phyloP scores from a whole-genome alignment of 1,284 basidiomycete species.

The Wallemia ichthyophaga region DNA sequence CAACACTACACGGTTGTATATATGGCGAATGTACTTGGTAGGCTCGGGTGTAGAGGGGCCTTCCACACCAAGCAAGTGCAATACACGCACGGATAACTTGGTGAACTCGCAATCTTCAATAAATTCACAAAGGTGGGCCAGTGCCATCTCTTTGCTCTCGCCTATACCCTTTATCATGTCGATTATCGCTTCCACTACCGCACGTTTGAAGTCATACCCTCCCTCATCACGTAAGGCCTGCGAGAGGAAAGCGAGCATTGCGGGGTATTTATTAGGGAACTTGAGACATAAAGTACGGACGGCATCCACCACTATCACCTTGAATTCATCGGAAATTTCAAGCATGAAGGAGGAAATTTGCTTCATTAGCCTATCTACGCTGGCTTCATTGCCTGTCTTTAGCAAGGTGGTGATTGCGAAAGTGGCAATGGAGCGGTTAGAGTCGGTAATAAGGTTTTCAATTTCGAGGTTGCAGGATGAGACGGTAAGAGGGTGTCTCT shows the following conservation, averaged over 20 bases:
- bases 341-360: conserved; percentile 98
- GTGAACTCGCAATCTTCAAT: conserved; percentile 99
- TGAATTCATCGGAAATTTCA: conserved; percentile 99
- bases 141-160: conserved; percentile 76
- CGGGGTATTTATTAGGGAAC: conserved; percentile 83
- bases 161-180: conserved; percentile 97
- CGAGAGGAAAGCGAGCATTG: conserved; percentile 81
- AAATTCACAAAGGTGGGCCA: conserved; percentile 97
- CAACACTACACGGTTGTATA: conserved; percentile 95
- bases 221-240: conserved; percentile 87
- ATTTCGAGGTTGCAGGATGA: conserved; percentile 88
- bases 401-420: conserved; percentile 95
- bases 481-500: conserved; percentile 54
- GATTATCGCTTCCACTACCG: conserved; percentile 96
- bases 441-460: conserved; percentile 86
- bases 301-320: conserved; percentile 96
- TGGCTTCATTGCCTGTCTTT: conserved; percentile 98
- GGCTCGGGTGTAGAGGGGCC: conserved; percentile 85
- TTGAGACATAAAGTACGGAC: conserved; percentile 95
- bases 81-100: conserved; percentile 85
- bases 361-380: conserved; percentile 95
- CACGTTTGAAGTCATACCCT: conserved; percentile 97
- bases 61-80: conserved; percentile 81
- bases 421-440: conserved; percentile 86
- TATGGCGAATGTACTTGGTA: conserved; percentile 95